Evolutionary conservation across 192 early-diverging fungal species (phyloP), one percentile per base, ranked within the genome.

Genomic region (Coemansia aciculifera): DNA sequence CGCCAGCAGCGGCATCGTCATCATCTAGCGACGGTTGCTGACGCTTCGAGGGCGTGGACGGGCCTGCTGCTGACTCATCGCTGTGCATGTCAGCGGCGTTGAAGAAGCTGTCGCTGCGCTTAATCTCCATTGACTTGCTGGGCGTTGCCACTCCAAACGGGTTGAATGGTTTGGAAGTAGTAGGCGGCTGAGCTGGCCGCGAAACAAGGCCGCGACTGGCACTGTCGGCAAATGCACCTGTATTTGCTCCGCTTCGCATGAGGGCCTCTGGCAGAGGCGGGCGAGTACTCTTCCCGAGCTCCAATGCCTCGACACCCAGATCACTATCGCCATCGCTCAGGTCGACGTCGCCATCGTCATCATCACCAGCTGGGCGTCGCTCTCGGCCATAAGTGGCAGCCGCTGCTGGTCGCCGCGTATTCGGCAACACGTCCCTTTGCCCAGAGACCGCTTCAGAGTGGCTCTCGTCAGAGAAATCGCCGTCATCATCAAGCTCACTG

Each of bases 81-180:
- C 56, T 68, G 40, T 71, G 71, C 21, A 29, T 36, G 27, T 76
- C 77, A 5, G 69, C 77, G 5, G 82, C 74, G 32, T 71, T 51
- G 40, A 79, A 78, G 63, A 79, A 78, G 69, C 77, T 79, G 69
- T 79, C 68, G 68, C 82, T 76, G 34, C 74, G 82, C 44, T 73
- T 73, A 62, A 76, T 76, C 40, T 69, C 73, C 67, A 79, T 79
- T 2, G 79, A 71, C 34, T 69, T 76, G 29, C 54, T 71, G 1
- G 81, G 75, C 19, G 70, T 54, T 1, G 59, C 62, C 2, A 78
- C 72, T 27, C 72, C 81, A 65, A 83, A 83, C 13, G 81, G 81
- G 27, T 81, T 78, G 62, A 78, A 83, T 12, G 75, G 81, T 60
- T 67, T 74, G 17, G 81, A 66, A 5, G 81, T 69, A n/a, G 70